phyloP scores from a whole-genome alignment of 331 rosid genomes.

The Quercus lobata region DNA sequence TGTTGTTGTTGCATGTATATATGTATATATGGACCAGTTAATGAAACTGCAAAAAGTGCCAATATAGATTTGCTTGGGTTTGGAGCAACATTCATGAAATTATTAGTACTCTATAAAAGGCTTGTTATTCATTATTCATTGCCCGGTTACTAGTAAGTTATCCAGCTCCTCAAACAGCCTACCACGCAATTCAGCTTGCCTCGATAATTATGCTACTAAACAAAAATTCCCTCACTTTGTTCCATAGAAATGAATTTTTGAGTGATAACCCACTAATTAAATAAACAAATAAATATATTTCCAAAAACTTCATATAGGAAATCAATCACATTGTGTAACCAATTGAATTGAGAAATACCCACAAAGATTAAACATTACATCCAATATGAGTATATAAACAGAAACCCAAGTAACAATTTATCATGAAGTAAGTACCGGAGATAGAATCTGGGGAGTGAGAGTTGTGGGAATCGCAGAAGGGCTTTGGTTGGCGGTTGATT shows the following conservation, averaged over 20 bases:
- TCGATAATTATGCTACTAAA: background rate
- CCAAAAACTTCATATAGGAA: background rate
- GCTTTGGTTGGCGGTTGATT: conserved; percentile 30
- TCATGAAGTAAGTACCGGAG: conserved; percentile 26
- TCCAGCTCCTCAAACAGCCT: background rate
- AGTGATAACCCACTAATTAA: background rate
- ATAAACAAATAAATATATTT: no score
- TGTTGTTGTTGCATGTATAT: no score
- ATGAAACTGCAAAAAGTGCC: background rate
- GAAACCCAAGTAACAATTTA: no score
- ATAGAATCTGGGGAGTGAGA: conserved; percentile 27
- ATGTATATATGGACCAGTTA: no score
- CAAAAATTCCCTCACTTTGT: background rate
- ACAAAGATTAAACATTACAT: background rate
- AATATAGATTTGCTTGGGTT: background rate
- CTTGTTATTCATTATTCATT: background rate
- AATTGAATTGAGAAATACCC: background rate
- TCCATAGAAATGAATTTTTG: background rate
- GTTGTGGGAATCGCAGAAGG: conserved; percentile 54
- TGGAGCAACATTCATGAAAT: background rate
- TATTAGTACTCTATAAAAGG: background rate
- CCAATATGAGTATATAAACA: no score
- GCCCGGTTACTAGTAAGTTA: background rate
- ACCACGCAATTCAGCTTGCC: background rate
- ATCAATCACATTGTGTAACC: background rate